A percentile compares a stretch with the other conserved stretches of the same genome.
phyloP scores from a whole-genome alignment of 1,284 basidiomycete genomes.

The Leucocoprinus gongylophorus region DNA sequence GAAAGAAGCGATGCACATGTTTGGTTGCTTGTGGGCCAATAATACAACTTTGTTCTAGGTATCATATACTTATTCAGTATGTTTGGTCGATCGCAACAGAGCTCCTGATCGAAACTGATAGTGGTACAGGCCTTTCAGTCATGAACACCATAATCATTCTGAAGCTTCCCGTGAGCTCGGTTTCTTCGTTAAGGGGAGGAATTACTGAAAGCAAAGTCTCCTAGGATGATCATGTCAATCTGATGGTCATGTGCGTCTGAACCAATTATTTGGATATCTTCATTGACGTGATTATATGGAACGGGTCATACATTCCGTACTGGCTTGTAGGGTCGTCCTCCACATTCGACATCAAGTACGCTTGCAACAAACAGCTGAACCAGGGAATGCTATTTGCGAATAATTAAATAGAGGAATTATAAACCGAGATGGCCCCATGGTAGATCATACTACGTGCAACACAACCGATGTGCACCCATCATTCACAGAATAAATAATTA shows the following conservation, averaged over 20 bases:
- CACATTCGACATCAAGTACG: slow-evolving; percentile 16
- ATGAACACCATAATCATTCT: slow-evolving; percentile 10
- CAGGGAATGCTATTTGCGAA: background rate
- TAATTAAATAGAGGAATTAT: background rate
- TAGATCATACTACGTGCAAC: slow-evolving; percentile 2
- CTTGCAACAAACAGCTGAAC: background rate
- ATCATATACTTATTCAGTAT: slow-evolving; percentile 13
- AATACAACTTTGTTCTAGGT: background rate
- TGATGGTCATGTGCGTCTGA: slow-evolving; percentile 9
- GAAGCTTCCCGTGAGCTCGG: slow-evolving; percentile 8
- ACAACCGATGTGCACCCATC: background rate
- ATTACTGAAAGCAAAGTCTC: background rate
- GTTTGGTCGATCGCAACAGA: background rate
- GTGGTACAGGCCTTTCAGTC: slow-evolving; percentile 6
- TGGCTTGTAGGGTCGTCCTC: slow-evolving; percentile 18
- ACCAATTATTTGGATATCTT: background rate
- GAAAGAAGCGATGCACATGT: too few relatives aligned
- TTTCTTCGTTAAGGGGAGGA: background rate
- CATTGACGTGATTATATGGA: slow-evolving; percentile 11
- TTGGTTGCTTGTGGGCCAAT: background rate
- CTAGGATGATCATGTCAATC: slow-evolving; percentile 8
- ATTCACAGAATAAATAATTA: slow-evolving; percentile 18
- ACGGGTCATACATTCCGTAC: slow-evolving; percentile 18
- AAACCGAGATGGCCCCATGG: slow-evolving; percentile 3
- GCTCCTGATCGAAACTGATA: background rate